Percentiles rank a stretch among this genome's conserved stretches.
These are phyloP conservation scores for Tillandsia fasciculata DNA, from an alignment of 176 grass and related monocot species.

Conservation along the genomic window DNA sequence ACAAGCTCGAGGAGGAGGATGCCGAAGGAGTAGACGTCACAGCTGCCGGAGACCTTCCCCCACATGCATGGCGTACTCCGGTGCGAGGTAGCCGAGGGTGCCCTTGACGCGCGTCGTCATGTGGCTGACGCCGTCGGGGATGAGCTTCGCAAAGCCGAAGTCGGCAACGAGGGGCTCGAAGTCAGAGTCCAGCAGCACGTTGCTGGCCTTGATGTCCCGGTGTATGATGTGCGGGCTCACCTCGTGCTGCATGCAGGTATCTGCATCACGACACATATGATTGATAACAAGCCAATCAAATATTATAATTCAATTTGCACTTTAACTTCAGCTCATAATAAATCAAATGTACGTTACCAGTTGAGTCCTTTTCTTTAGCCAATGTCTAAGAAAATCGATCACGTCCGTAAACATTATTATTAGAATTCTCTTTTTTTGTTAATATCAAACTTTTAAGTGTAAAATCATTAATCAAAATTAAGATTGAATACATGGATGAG, in stretches of 20 bases:
- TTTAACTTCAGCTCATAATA: no score
- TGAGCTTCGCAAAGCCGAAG: slow-evolving; percentile 27
- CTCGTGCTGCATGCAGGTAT: slow-evolving; percentile 22
- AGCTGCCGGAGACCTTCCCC: slow-evolving; percentile 20
- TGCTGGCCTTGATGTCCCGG: slow-evolving; percentile 82
- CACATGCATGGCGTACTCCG: slow-evolving; percentile 28
- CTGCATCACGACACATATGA: background rate
- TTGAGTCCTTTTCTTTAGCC: no score
- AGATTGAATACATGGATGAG: no score
- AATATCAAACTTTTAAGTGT: no score
- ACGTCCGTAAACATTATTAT: no score
- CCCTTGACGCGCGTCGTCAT: slow-evolving; percentile 20
- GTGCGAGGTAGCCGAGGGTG: slow-evolving; percentile 19
- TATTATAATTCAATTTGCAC: background rate
- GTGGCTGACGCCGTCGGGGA: slow-evolving; percentile 24
- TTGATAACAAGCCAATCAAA: background rate
- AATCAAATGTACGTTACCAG: no score
- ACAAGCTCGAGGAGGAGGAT: slow-evolving; percentile 28
- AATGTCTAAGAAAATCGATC: no score
- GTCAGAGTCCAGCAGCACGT: slow-evolving; percentile 53
- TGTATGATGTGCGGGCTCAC: slow-evolving; percentile 37
- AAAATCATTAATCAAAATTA: no score
- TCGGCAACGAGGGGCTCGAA: slow-evolving; percentile 28
- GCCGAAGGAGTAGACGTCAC: slow-evolving; percentile 22
- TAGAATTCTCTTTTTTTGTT: no score